Evolutionary conservation across 257 asterid genomes (phyloP), one percentile per base, ranked within the genome.

Genomic region (Solanum sitiens): DNA sequence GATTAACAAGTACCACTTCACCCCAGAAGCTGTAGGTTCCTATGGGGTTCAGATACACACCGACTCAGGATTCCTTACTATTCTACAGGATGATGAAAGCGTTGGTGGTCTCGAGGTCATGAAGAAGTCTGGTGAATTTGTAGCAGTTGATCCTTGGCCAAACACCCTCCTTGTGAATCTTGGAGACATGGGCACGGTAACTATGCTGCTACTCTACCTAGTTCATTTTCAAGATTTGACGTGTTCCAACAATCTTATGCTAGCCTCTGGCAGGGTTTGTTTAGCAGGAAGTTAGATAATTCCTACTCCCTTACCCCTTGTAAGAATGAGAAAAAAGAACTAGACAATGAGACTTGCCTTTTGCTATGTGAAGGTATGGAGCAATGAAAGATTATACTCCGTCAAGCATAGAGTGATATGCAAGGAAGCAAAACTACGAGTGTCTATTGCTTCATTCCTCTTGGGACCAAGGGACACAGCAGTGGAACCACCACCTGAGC

Each of bases 81-180:
- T 95, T 33, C 91, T 95, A 6, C 98, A 95, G 84, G 97, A 95
- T 23, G 98, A 95, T 71, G 96, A 94, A 21, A 73, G 50, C 35
- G 83, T 93, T 25, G 94, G 96, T 10, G 98, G 98, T 18, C 95
- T 95, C 56, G 91, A 95, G 87, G 93, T 94, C 0, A 90, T 94
- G 97, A 88, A 92, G 70, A 90, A 87, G 35, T 89, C 93, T 40
- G 98, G 98, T 3, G 86, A 90, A 23, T 94, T 91, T 37, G 87
- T 86, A 87, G 87, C 94, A 0, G 92, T 94, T 56, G 93, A 94
- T 89, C 98, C 98, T 1, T 88, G 87, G 80, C 95, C 95, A 0
- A 93, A 95, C 32, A 91, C 95, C 63, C 94, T 95, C 73, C 86
- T 94, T 40, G 92, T 94, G 89, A 92, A 93, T 88, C 91, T 95